Base-by-base conservation (phyloP, 345 rosid species). In the Eucalyptus leucophloia region DNA sequence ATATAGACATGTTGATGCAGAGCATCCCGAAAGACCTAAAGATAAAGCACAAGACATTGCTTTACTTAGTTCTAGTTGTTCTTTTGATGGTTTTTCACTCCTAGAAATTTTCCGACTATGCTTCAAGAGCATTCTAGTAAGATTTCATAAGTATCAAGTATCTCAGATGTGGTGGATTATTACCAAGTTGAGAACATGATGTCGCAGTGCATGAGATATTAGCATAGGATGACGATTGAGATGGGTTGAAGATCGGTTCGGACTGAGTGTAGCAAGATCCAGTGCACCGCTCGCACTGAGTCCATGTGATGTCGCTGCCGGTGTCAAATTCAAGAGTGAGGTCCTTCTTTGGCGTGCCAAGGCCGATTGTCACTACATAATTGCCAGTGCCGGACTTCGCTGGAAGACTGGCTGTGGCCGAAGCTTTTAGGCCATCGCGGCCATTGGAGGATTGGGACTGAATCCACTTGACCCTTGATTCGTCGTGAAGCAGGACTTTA, bases 281-380 rank as follows among this genome's bases (percentile, higher is more conserved):
- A 6, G 12, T 8, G 17, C 92, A 90, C 3, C 93, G 93, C 69
- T 90, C 6, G 53, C 93, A 92, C 2, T 91, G 94, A 6, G 92
- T 90, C 95, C 95, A 93, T 2, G 92, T 91, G 12, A 91, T 23
- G 72, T 23, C 89, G 77, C 92, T 92, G 4, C 91, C 93, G 2
- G 92, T 92, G 51, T 90, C 93, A 11, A 93, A 86, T 9, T 5
- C 15, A 11, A 93, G 91, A 0, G 92, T 72, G 9, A 89, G 18
- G 5, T 87, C 42, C 51, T 77, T 86, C 23, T n/a, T 40, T 0
- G 93, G 94, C 1, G 92, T 87, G 7, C 92, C 94, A 3, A 90
- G 58, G 7, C 91, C 92, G 24, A 91, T 54, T 3, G 89, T 90
- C 19, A 91, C 88, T 42, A 89, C 32, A 26, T 88, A 91, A 56